Conservation (phyloP, 2,329 filamentous ascomycete species). For the Alternaria brassicae region DNA sequence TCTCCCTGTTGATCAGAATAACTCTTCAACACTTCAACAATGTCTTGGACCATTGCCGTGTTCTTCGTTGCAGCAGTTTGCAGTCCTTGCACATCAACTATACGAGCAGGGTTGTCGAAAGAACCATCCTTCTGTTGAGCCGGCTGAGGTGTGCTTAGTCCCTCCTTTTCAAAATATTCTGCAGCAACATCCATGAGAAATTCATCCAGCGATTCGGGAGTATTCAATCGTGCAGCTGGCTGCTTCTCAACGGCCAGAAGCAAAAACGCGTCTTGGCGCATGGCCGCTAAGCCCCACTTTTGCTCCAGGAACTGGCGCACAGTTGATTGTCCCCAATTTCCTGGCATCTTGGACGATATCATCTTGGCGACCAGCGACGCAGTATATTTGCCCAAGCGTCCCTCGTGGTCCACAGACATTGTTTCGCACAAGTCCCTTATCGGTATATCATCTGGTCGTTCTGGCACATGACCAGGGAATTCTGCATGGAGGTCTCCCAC, state of each 20-base stretch:
- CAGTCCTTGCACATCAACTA: background rate
- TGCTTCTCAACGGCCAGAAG: slow-evolving; percentile 13
- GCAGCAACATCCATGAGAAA: slow-evolving; percentile 17
- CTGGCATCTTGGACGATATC: background rate
- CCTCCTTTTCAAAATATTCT: slow-evolving; percentile 13
- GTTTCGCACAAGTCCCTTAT: slow-evolving; percentile 42
- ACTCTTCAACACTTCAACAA: slow-evolving; percentile 18
- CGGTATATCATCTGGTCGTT: slow-evolving; percentile 51
- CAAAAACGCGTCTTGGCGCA: slow-evolving; percentile 23
- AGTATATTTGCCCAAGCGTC: slow-evolving; percentile 35
- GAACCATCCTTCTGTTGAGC: background rate
- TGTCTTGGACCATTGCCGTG: no score
- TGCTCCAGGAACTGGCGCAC: background rate
- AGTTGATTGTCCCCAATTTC: background rate
- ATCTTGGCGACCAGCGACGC: background rate
- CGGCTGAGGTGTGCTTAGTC: slow-evolving; percentile 11
- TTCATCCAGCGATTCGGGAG: slow-evolving; percentile 14
- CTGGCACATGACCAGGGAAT: slow-evolving; percentile 52
- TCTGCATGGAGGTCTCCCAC: slow-evolving; percentile 53
- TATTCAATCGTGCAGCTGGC: slow-evolving; percentile 17
- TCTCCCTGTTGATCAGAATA: slow-evolving; percentile 20
- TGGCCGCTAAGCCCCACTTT: slow-evolving; percentile 13
- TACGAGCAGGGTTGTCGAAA: no score
- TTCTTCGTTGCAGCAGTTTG: slow-evolving; percentile 18
- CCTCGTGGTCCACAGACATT: slow-evolving; percentile 40